These are phyloP conservation scores for Amanita fuliginea DNA, from an alignment of 768 basidiomycete species.

Conservation along the genomic window DNA sequence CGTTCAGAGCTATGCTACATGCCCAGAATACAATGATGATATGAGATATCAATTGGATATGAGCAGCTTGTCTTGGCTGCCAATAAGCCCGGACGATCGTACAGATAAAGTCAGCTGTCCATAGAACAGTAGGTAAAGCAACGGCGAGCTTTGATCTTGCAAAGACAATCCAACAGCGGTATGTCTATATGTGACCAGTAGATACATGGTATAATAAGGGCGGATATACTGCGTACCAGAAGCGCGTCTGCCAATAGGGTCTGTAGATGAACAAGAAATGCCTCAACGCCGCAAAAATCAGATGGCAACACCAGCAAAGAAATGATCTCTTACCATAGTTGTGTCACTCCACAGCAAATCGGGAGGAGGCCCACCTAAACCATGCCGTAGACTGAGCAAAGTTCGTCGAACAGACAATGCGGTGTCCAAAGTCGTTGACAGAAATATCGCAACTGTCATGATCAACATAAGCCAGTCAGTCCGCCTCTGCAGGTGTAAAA, in stretches of 20 bases:
- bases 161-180: constrained; percentile 13
- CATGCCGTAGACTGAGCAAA: constrained; percentile 6
- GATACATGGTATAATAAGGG: background rate
- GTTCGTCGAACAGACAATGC: constrained; percentile 9
- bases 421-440: constrained; percentile 8
- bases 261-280: constrained; percentile 5
- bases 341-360: constrained; percentile 9
- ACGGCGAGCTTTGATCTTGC: constrained; percentile 6
- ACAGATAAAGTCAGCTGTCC: constrained; percentile 8
- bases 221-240: constrained; percentile 4
- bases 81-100: constrained; percentile 5
- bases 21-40: constrained; percentile 9
- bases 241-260: constrained; percentile 9
- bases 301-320: background rate
- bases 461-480: constrained; percentile 8
- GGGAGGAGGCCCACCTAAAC: background rate
- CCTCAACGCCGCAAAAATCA: background rate
- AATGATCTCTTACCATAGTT: constrained; percentile 6
- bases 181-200: constrained; percentile 5
- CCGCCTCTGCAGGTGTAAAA: constrained; percentile 6
- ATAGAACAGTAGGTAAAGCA: constrained; percentile 9
- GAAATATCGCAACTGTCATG: constrained; percentile 7
- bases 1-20: constrained; percentile 10
- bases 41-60: background rate
- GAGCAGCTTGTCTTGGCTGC: background rate